Percentiles rank a stretch among this genome's conserved stretches.
Conservation (phyloP, 306 rosid species). For the Cucumis hystrix region DNA sequence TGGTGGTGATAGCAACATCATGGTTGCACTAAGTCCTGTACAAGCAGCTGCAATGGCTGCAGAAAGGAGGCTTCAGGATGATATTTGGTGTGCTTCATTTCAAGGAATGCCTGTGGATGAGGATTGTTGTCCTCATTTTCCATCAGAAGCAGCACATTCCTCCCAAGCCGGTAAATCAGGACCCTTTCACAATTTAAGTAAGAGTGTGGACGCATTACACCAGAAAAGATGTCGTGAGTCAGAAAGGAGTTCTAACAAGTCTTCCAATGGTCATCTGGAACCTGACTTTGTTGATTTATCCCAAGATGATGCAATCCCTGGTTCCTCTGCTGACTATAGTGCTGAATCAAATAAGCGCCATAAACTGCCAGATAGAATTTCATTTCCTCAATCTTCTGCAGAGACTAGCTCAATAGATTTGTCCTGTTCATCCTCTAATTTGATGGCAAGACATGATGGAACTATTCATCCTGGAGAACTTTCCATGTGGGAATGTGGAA, state of each 20-base stretch:
- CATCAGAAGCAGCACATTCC: constrained; percentile 18
- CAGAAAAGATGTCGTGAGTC: constrained; percentile 39
- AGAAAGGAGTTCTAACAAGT: constrained; percentile 15
- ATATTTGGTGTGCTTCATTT: constrained; percentile 85
- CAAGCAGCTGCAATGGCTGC: constrained; percentile 99
- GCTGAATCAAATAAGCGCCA: constrained; percentile 15
- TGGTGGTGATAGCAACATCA: constrained; percentile 72
- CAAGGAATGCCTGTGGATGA: constrained; percentile 29
- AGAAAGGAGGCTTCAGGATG: constrained; percentile 90
- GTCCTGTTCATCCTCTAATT: constrained; percentile 15
- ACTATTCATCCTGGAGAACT: constrained; percentile 19
- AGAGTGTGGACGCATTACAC: constrained; percentile 12
- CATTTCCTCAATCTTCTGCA: constrained; percentile 18
- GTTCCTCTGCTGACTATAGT: constrained; percentile 7
- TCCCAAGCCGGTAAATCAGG: constrained; percentile 23
- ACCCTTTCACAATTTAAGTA: constrained; percentile 6
- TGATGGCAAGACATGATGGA: constrained; percentile 10
- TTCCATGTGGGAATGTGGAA: constrained; percentile 61
- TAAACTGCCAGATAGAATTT: constrained; percentile 11
- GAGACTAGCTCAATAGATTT: constrained; percentile 25
- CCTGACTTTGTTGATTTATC: constrained; percentile 32
- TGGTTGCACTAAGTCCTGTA: constrained; percentile 65
- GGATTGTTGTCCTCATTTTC: constrained; percentile 25
- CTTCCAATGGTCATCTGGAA: constrained; percentile 18
- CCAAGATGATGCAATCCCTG: constrained; percentile 14